A percentile compares a stretch with the other conserved stretches of the same genome.
Conservation (phyloP, 495 filamentous ascomycete genomes). For the Parathielavia appendiculata region DNA sequence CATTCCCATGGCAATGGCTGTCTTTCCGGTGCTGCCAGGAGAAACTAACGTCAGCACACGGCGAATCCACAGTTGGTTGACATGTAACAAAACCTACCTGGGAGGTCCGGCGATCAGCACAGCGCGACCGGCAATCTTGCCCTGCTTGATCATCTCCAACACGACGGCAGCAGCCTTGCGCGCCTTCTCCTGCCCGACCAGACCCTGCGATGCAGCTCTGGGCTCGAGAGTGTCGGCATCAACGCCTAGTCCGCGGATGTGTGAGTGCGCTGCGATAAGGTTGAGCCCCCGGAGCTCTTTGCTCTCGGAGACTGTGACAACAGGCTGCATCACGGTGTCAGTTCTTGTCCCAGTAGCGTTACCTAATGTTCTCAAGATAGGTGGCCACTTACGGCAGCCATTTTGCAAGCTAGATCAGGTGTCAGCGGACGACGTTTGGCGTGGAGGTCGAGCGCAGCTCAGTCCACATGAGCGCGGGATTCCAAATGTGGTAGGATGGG, state of each 20-base stretch:
- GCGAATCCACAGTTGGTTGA: background rate
- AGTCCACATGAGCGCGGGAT: conserved; percentile 1
- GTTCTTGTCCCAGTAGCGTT: conserved; percentile 2
- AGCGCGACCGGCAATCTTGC: conserved; percentile 94
- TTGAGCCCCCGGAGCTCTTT: conserved; percentile 92
- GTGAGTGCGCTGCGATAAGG: conserved; percentile 96
- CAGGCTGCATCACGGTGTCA: conserved; percentile 51
- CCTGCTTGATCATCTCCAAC: conserved; percentile 95
- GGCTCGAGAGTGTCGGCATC: conserved; percentile 88
- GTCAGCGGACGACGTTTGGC: background rate
- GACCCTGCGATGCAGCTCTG: conserved; percentile 79
- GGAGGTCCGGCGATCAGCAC: conserved; percentile 94
- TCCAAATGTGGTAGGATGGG: background rate
- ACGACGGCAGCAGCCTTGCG: conserved; percentile 94
- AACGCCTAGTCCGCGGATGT: conserved; percentile 92
- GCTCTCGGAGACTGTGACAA: conserved; percentile 87
- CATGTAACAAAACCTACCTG: conserved; percentile 42
- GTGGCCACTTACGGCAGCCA: conserved; percentile 37
- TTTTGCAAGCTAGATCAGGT: conserved; percentile 19
- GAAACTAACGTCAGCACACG: conserved; percentile 9
- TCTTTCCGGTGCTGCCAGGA: conserved; percentile 77
- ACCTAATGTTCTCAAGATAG: background rate
- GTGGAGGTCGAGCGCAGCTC: conserved; percentile 6
- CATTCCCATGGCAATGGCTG: conserved; percentile 98
- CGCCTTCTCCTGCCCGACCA: conserved; percentile 94